Conservation (phyloP, 2,329 filamentous ascomycete species). For the Myotisia sp. region DNA sequence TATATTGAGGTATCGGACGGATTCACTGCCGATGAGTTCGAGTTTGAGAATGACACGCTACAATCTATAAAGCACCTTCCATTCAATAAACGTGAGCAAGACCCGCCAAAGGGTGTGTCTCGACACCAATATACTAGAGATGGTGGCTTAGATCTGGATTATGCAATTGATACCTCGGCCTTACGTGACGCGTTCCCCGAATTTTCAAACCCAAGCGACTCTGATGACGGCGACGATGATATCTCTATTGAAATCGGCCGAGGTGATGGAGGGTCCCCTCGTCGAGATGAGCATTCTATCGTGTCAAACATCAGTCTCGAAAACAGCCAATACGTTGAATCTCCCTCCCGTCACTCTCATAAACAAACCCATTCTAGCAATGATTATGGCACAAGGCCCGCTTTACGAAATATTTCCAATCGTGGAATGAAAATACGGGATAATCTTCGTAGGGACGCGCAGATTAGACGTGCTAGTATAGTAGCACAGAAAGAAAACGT, state of each 20-base stretch:
- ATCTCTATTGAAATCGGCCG: conserved; percentile 45
- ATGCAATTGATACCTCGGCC: conserved; percentile 33
- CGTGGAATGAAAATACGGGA: conserved; percentile 19
- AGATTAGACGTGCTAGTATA: conserved; percentile 26
- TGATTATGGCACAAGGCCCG: too few relatives aligned
- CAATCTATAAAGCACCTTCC: too few relatives aligned
- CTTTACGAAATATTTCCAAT: conserved; percentile 18
- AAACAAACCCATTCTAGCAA: too few relatives aligned
- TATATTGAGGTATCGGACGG: too few relatives aligned
- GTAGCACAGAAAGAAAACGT: conserved; percentile 29
- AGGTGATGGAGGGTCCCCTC: conserved; percentile 28
- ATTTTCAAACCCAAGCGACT: conserved; percentile 31
- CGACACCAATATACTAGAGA: too few relatives aligned
- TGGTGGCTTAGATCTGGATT: conserved; percentile 31
- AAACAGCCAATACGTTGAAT: conserved; percentile 26
- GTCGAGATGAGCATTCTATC: conserved; percentile 35
- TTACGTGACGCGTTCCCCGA: conserved; percentile 35
- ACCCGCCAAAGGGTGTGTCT: too few relatives aligned
- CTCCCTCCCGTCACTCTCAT: conserved; percentile 24
- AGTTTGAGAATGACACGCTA: too few relatives aligned
- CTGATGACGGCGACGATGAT: conserved; percentile 30
- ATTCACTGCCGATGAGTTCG: too few relatives aligned
- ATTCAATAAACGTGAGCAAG: too few relatives aligned
- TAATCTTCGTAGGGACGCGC: conserved; percentile 29
- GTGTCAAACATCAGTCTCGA: conserved; percentile 37